Evolutionary conservation across 2,329 filamentous ascomycete genomes (phyloP).

Genomic region (Epichloe bromicola): DNA sequence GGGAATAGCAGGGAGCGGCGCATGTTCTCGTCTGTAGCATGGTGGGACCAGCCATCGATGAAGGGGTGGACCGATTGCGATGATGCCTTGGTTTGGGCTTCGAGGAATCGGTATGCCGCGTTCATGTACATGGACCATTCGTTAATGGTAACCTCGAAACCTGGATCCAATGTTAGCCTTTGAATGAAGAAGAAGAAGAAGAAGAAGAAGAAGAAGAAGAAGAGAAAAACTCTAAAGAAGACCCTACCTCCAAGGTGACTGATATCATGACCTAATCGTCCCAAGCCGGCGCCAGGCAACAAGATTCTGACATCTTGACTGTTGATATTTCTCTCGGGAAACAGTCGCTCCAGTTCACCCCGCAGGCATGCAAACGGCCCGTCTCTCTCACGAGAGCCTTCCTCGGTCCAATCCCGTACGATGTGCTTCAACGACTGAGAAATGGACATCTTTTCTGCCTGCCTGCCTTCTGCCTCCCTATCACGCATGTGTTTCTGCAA

Average conservation of each 20-base stretch:
- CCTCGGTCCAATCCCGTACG: slow-evolving; percentile 41
- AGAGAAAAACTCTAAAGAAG: neutral
- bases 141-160: slow-evolving; percentile 39
- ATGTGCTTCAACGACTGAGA: slow-evolving; percentile 43
- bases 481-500: slow-evolving; percentile 28
- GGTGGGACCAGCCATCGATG: slow-evolving; percentile 43
- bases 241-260: slow-evolving; percentile 24
- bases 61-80: slow-evolving; percentile 33
- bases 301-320: slow-evolving; percentile 24
- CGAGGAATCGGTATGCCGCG: slow-evolving; percentile 36
- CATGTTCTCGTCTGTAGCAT: slow-evolving; percentile 33
- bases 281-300: slow-evolving; percentile 40
- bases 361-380: slow-evolving; percentile 28
- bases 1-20: slow-evolving; percentile 33
- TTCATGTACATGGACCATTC: slow-evolving; percentile 49
- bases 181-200: neutral
- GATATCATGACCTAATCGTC: slow-evolving; percentile 38
- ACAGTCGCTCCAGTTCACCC: slow-evolving; percentile 18
- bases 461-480: slow-evolving; percentile 22
- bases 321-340: slow-evolving; percentile 12
- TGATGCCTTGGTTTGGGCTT: slow-evolving; percentile 14
- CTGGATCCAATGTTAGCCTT: slow-evolving; percentile 11
- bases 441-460: slow-evolving; percentile 33
- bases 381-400: slow-evolving; percentile 32
- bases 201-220: neutral